Evolutionary conservation across 331 rosid species (phyloP).

Genomic region (Cydonia oblonga): DNA sequence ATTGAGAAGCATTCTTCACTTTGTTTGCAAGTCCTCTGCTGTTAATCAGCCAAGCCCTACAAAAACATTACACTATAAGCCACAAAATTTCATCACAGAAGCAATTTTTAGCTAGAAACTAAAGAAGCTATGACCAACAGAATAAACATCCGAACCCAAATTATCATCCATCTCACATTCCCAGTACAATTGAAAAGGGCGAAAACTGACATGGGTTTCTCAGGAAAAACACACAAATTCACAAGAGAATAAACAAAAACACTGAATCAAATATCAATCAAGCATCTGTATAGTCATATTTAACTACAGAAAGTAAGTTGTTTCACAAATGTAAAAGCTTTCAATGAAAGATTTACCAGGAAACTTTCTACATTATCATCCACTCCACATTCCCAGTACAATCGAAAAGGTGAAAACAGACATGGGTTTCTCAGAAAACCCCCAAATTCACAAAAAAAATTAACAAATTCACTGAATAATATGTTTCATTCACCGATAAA

Average conservation of each 20-base stretch:
- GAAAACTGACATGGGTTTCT: background rate
- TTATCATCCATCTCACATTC: background rate
- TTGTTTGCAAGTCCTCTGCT: conserved; percentile 71
- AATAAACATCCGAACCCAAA: background rate
- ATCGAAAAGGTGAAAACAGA: too few species aligned
- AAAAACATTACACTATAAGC: conserved; percentile 9
- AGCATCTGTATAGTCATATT: background rate
- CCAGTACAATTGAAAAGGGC: background rate
- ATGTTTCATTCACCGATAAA: too few species aligned
- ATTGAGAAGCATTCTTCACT: conserved; percentile 40
- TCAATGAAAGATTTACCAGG: too few species aligned
- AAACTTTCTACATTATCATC: too few species aligned
- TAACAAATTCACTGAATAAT: too few species aligned
- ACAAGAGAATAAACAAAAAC: background rate
- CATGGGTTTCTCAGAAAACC: too few species aligned
- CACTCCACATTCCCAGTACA: too few species aligned
- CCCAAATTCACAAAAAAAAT: too few species aligned
- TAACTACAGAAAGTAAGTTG: too few species aligned
- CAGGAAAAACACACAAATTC: background rate
- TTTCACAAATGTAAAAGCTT: too few species aligned
- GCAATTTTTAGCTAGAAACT: background rate
- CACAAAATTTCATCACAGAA: background rate
- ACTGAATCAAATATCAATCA: background rate
- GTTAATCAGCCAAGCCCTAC: conserved; percentile 75
- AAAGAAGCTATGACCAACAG: background rate